A percentile compares a stretch with the other conserved stretches of the same genome.
phyloP scores from a whole-genome alignment of 768 basidiomycete species.

The Calocybe gangraenosa region DNA sequence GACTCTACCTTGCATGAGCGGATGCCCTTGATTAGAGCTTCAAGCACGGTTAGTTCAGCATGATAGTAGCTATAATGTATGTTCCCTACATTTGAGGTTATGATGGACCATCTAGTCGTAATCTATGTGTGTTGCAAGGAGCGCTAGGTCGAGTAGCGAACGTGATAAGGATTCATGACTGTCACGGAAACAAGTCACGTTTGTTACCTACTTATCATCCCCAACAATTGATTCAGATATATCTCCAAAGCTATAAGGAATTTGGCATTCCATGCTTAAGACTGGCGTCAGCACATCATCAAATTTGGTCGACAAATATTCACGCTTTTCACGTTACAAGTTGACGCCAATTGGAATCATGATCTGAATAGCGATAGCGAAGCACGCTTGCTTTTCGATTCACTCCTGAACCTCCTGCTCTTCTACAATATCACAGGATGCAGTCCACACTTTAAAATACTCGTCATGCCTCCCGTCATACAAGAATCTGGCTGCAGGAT shows the following conservation, averaged over 20 bases:
- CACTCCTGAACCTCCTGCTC: constrained; percentile 40
- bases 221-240: constrained; percentile 11
- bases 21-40: constrained; percentile 97
- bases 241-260: too few species aligned
- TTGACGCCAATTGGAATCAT: constrained; percentile 40
- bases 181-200: constrained; percentile 2
- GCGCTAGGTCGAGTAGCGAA: neutral
- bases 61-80: neutral
- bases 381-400: constrained; percentile 61
- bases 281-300: too few species aligned
- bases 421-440: constrained; percentile 51
- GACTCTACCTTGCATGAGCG: constrained; percentile 84
- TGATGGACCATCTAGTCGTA: constrained; percentile 63
- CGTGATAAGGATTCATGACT: neutral
- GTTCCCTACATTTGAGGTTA: constrained; percentile 73
- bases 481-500: constrained; percentile 47
- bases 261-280: too few species aligned
- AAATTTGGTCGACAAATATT: too few species aligned
- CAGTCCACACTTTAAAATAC: constrained; percentile 63
- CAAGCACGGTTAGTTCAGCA: constrained; percentile 21
- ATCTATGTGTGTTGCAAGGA: neutral
- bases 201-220: constrained; percentile 7
- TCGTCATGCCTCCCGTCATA: constrained; percentile 53
- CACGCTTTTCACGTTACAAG: constrained; percentile 22
- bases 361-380: constrained; percentile 60